Evolutionary conservation across 768 basidiomycete genomes (phyloP).

Genomic region (Amanita rubescens): DNA sequence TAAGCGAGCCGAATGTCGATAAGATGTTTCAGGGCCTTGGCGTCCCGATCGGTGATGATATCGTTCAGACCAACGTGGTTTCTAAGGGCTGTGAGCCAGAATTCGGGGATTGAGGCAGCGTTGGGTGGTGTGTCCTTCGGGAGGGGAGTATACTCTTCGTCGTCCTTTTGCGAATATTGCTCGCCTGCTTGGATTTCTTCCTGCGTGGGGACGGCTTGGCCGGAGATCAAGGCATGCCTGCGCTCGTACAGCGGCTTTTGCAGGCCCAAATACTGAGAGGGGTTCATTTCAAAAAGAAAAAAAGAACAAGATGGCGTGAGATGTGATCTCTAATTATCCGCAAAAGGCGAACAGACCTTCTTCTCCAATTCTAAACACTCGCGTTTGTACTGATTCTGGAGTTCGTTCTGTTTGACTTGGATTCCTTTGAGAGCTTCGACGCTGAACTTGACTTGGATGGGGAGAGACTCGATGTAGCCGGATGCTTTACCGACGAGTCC

Average conservation of each 20-base stretch:
- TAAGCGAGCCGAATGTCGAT: conserved; percentile 77
- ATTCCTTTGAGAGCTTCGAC: conserved; percentile 92
- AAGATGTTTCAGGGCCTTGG: conserved; percentile 74
- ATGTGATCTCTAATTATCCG: not conserved
- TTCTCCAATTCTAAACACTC: conserved; percentile 95
- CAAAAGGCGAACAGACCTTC: conserved; percentile 50
- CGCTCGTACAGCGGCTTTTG: conserved; percentile 83
- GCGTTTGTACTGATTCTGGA: conserved; percentile 91
- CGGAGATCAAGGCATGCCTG: conserved; percentile 76
- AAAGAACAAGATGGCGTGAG: conserved; percentile 8
- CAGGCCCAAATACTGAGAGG: conserved; percentile 59
- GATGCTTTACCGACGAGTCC: conserved; percentile 85
- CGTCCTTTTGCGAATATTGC: conserved; percentile 64
- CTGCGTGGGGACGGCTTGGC: conserved; percentile 58
- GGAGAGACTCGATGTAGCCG: conserved; percentile 89
- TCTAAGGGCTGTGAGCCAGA: conserved; percentile 95
- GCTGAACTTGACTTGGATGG: conserved; percentile 71
- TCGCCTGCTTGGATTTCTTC: conserved; percentile 85
- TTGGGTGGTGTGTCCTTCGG: conserved; percentile 41
- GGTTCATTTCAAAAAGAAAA: not conserved
- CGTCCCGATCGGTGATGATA: conserved; percentile 91
- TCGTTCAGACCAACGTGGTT: conserved; percentile 85
- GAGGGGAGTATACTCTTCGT: conserved; percentile 60
- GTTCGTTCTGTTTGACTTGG: conserved; percentile 83
- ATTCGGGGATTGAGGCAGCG: conserved; percentile 71